Conservation (phyloP, 805 yeast species). For the Suhomyces pyralidae region DNA sequence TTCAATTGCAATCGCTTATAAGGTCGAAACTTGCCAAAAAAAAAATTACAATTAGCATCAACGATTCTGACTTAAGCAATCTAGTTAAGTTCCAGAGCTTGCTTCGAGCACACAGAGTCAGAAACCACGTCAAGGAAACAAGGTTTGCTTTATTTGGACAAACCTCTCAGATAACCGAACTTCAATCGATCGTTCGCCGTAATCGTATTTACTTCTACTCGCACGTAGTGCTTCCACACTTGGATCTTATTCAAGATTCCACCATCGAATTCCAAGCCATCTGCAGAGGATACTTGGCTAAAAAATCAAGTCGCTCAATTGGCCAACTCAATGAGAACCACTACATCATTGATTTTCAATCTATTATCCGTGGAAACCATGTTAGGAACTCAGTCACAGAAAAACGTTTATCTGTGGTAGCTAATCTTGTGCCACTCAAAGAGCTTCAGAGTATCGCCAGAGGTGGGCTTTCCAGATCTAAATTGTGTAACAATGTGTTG, state of each 20-base stretch:
- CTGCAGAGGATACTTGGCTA: conserved; percentile 23
- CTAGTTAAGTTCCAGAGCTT: conserved; percentile 40
- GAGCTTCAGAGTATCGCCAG: conserved; percentile 44
- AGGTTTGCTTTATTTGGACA: conserved; percentile 6
- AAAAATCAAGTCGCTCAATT: conserved; percentile 7
- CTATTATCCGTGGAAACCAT: conserved; percentile 35
- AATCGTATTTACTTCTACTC: conserved; percentile 17
- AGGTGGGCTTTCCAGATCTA: conserved; percentile 44
- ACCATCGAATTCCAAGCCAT: conserved; percentile 30
- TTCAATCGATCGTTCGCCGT: conserved; percentile 40
- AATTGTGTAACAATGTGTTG: conserved; percentile 41
- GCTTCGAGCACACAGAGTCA: conserved; percentile 38
- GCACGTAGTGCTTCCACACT: conserved; percentile 21
- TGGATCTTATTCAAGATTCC: conserved; percentile 17
- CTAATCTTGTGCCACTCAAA: conserved; percentile 4
- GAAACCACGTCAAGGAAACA: conserved; percentile 18
- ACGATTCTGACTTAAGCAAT: conserved; percentile 12
- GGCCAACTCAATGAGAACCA: neutral
- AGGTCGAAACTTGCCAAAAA: conserved; percentile 23
- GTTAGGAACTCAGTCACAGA: conserved; percentile 25
- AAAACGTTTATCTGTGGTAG: conserved; percentile 9
- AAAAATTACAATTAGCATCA: conserved; percentile 5
- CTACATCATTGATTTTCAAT: conserved; percentile 31
- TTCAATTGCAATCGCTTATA: conserved; percentile 39
- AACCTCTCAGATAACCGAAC: conserved; percentile 19